Base-by-base conservation (phyloP, 345 rosid genomes). In the Sonneratia caseolaris region DNA sequence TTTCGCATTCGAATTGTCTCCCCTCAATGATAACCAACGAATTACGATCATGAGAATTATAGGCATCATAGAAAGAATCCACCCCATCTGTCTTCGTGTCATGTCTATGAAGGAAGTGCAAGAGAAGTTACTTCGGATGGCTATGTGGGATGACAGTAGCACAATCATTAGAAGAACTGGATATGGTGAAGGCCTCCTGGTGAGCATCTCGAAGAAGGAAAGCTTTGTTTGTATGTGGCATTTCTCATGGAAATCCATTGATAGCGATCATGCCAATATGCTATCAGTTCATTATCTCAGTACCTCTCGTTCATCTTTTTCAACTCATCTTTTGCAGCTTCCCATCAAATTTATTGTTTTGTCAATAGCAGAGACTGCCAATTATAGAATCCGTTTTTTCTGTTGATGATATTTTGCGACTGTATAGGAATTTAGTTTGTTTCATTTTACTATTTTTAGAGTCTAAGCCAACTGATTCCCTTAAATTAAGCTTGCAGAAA, bases 171-270 rank as follows among this genome's bases (percentile, higher is more conserved):
- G 66, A 43, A 71, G 65, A 59, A 40, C 73, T 0, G 55, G 56
- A 68, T 35, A 59, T 1, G 73, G 73, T 0, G 49, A 42, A 37
- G 73, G 73, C 36, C 40, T 64, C 43, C 59, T 24, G 2, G 53
- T 71, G 37, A 57, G 24, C 74, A 62, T 72, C 43, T 64, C 36
- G 19, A 62, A 72, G 61, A 62, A 72, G 22, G 57, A 72, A 3
- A 24, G 2, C 7, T 59, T 24, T 59, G 32, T 59, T 10, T 15
- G 7, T 5, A 35, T 22, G 64, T 10, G 36, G 8, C 64, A 22
- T 12, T 24, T 22, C 36, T 22, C 32, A 18, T 21, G 64, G 64
- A 22, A 57, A 57, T 57, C 12, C 35, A 57, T 57, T 2, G 35
- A 59, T 1, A 59, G 36, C 64, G 24, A 22, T 59, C 3, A n/a